phyloP scores from a whole-genome alignment of 176 grass and related monocot genomes.

The sorghum (Sorghum bicolor) region Sorghum_bicolor_NCBIv3 NC_012870.2:71316501-71317000 shows the following conservation, averaged over 20 bases:
- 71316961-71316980: neutral
- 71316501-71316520: constrained; percentile 80
- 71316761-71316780: constrained; percentile 66
- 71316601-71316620: constrained; percentile 46
- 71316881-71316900: constrained; percentile 23
- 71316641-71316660: constrained; percentile 58
- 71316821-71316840: constrained; percentile 5
- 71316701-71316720: constrained; percentile 82
- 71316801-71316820: constrained; percentile 27
- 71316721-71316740: constrained; percentile 61
- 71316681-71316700: constrained; percentile 70
- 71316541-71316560: constrained; percentile 73
- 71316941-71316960: neutral
- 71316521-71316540: constrained; percentile 81
- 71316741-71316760: constrained; percentile 64
- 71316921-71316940: neutral
- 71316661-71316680: constrained; percentile 66
- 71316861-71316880: constrained; percentile 17
- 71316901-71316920: constrained; percentile 40
- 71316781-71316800: neutral
- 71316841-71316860: constrained; percentile 36
- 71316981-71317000: neutral
- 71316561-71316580: constrained; percentile 79
- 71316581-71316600: constrained; percentile 48
- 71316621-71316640: constrained; percentile 61